A percentile compares a stretch with the other conserved stretches of the same genome.
phyloP scores from a whole-genome alignment of 371 early-diverging fungal species.

The Cokeromyces recurvatus region DNA sequence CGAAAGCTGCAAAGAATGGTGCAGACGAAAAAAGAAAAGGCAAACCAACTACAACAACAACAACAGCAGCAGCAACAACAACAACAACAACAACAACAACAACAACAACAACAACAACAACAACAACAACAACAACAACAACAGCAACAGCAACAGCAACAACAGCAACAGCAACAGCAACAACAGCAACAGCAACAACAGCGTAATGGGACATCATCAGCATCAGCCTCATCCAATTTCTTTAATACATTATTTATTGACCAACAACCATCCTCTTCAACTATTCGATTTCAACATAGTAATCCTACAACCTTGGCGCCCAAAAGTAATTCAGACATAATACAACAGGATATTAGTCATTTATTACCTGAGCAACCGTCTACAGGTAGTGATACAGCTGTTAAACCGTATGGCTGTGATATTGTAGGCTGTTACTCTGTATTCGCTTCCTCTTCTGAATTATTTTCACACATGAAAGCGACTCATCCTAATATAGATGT shows the following conservation, averaged over 20 bases:
- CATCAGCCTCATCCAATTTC: too few species aligned
- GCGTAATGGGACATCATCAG: too few species aligned
- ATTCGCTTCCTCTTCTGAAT: slow-evolving; percentile 53
- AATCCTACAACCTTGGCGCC: too few species aligned
- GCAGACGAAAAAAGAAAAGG: slow-evolving; percentile 48
- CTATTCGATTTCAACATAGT: too few species aligned
- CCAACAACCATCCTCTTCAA: too few species aligned
- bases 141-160: neutral
- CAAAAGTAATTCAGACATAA: too few species aligned
- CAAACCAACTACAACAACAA: neutral
- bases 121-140: neutral
- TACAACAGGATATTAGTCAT: slow-evolving; percentile 11
- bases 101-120: slow-evolving; percentile 12
- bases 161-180: too few species aligned
- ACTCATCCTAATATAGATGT: slow-evolving; percentile 48
- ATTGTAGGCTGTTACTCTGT: slow-evolving; percentile 55
- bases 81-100: neutral
- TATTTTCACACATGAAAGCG: slow-evolving; percentile 67
- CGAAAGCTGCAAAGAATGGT: slow-evolving; percentile 66
- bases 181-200: too few species aligned
- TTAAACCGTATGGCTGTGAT: slow-evolving; percentile 72
- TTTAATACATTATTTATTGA: too few species aligned
- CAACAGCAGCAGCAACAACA: slow-evolving; percentile 2
- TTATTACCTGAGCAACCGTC: slow-evolving; percentile 23
- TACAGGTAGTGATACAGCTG: neutral